Evolutionary conservation across 768 basidiomycete genomes (phyloP).

Genomic region (Albatrellus ellisii): DNA sequence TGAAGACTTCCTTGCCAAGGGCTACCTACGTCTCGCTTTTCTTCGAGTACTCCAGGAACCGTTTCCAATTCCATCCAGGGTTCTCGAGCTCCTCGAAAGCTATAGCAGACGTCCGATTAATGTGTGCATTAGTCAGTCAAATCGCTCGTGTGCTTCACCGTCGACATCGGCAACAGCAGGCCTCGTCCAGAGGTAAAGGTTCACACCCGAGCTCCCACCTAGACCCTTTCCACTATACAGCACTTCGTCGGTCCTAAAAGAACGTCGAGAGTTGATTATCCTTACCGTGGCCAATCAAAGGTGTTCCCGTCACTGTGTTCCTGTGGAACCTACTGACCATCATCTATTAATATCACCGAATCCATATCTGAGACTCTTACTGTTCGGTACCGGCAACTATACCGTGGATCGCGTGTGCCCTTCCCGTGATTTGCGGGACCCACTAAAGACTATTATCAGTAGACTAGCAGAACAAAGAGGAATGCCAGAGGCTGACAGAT

Average conservation of each 20-base stretch:
- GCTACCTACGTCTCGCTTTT: conserved; percentile 21
- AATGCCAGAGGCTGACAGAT: conserved; percentile 1
- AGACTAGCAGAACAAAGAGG: neutral
- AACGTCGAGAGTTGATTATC: neutral
- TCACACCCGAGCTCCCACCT: conserved; percentile 33
- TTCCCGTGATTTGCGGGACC: conserved; percentile 9
- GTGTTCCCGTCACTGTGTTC: conserved; percentile 4
- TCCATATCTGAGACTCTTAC: neutral
- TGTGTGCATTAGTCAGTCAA: neutral
- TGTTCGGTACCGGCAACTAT: conserved; percentile 14
- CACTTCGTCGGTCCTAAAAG: neutral
- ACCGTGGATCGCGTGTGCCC: conserved; percentile 10
- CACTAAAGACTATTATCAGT: neutral
- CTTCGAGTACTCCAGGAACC: conserved; percentile 25
- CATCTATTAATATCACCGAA: too few relatives aligned
- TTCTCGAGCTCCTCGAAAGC: conserved; percentile 37
- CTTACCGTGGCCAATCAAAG: conserved; percentile 10
- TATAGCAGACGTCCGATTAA: neutral
- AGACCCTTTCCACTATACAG: conserved; percentile 17
- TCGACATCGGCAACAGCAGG: conserved; percentile 21
- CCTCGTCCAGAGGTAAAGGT: conserved; percentile 23
- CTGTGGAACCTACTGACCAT: conserved; percentile 10
- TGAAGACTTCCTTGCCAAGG: conserved; percentile 16
- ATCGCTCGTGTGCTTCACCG: conserved; percentile 8
- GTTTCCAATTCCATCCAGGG: conserved; percentile 40